Percentiles rank a stretch among this genome's conserved stretches.
Evolutionary conservation across 352 stramenopile genomes (phyloP).

Genomic region (Elongisporangium undulatum): DNA sequence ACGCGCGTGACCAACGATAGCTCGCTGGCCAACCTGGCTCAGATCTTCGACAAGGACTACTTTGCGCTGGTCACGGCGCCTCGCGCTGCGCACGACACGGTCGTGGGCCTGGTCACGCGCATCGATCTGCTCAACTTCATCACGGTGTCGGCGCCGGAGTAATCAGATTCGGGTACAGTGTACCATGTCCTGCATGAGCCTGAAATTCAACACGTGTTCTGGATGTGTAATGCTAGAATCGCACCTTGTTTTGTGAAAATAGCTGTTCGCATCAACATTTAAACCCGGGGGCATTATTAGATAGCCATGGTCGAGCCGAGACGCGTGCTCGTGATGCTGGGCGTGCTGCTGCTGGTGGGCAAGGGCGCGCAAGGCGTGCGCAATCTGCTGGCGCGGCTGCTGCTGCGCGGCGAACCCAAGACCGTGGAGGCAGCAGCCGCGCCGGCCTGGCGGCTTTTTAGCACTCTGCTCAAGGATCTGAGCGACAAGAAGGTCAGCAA

Average conservation of each 20-base stretch:
- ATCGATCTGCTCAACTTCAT: conserved; percentile 97
- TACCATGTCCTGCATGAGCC: neutral
- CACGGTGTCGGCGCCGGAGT: conserved; percentile 20
- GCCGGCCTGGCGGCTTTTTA: conserved; percentile 60
- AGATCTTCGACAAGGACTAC: conserved; percentile 95
- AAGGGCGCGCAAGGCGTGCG: conserved; percentile 28
- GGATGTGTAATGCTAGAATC: neutral
- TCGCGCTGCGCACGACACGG: conserved; percentile 61
- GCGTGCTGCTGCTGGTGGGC: conserved; percentile 34
- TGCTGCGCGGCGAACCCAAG: conserved; percentile 9
- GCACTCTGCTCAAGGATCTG: conserved; percentile 56
- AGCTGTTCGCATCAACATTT: neutral
- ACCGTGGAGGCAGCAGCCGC: conserved; percentile 10
- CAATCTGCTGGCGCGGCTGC: conserved; percentile 13
- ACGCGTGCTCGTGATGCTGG: conserved; percentile 28
- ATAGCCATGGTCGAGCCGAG: conserved; percentile 18
- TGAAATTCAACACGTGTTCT: neutral
- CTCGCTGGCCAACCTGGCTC: conserved; percentile 86
- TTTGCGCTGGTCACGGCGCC: conserved; percentile 88
- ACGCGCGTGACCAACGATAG: conserved; percentile 86
- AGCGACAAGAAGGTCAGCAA: conserved; percentile 38
- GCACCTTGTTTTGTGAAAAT: neutral
- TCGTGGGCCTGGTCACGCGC: conserved; percentile 92
- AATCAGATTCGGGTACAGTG: neutral
- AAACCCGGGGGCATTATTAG: neutral